A percentile compares a stretch with the other conserved stretches of the same genome.
phyloP scores from a whole-genome alignment of 306 rosid genomes.

The Glycine tomentella region DNA sequence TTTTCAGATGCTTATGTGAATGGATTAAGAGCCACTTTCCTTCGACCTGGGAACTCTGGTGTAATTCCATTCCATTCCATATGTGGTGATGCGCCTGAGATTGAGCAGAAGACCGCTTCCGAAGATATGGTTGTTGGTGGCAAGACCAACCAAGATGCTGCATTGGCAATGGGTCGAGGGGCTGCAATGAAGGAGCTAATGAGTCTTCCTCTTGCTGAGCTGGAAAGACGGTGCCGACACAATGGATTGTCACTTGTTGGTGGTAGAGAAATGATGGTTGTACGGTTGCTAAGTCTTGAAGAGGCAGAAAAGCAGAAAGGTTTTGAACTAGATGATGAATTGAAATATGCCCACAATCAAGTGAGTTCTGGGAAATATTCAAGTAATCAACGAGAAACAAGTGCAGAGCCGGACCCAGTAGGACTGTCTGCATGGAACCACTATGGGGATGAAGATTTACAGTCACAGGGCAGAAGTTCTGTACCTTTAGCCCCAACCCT shows the following conservation, averaged over 20 bases:
- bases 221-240: slow-evolving; percentile 98
- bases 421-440: slow-evolving; percentile 78
- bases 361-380: slow-evolving; percentile 75
- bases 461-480: slow-evolving; percentile 61
- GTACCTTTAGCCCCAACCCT: slow-evolving; percentile 64
- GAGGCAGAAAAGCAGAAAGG: slow-evolving; percentile 96
- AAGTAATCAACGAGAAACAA: slow-evolving; percentile 63
- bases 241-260: slow-evolving; percentile 98
- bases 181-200: slow-evolving; percentile 91
- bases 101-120: slow-evolving; percentile 72
- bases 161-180: slow-evolving; percentile 96
- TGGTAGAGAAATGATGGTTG: slow-evolving; percentile 97
- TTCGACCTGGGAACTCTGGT: slow-evolving; percentile 91
- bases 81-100: slow-evolving; percentile 87
- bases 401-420: slow-evolving; percentile 69
- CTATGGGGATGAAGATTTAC: slow-evolving; percentile 64
- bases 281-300: slow-evolving; percentile 91
- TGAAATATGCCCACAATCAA: slow-evolving; percentile 75
- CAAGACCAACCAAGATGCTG: slow-evolving; percentile 88
- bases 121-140: slow-evolving; percentile 69
- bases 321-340: slow-evolving; percentile 82
- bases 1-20: slow-evolving; percentile 97
- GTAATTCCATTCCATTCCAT: slow-evolving; percentile 87
- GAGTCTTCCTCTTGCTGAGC: slow-evolving; percentile 89
- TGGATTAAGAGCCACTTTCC: slow-evolving; percentile 95